These are phyloP conservation scores for Penicillium sp. DNA, from an alignment of 2,329 filamentous ascomycete species.

Conservation along the genomic window DNA sequence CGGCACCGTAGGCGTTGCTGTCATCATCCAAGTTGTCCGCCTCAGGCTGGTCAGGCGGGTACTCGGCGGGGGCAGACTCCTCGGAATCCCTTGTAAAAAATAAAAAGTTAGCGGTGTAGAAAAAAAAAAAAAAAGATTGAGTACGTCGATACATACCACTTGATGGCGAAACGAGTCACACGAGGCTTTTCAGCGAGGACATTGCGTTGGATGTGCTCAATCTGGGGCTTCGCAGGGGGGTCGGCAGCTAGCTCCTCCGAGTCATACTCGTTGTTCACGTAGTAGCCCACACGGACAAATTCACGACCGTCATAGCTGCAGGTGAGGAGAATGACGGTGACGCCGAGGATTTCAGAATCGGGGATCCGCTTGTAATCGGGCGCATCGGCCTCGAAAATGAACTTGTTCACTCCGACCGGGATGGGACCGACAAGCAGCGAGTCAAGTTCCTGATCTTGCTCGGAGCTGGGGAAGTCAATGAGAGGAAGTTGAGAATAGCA, in stretches of 20 bases:
- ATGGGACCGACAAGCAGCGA: conserved; percentile 95
- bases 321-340: conserved; percentile 92
- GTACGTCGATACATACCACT: conserved; percentile 62
- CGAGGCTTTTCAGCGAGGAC: conserved; percentile 95
- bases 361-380: conserved; percentile 88
- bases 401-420: conserved; percentile 96
- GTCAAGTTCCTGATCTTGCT: conserved; percentile 98
- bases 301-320: conserved; percentile 95
- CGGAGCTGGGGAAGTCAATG: conserved; percentile 59
- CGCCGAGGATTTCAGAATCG: conserved; percentile 89
- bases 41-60: conserved; percentile 94
- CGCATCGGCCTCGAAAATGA: conserved; percentile 91
- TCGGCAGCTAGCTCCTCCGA: conserved; percentile 83
- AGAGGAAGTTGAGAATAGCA: conserved; percentile 3
- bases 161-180: conserved; percentile 96
- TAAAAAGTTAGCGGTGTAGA: background rate
- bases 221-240: conserved; percentile 83
- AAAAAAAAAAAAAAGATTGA: background rate
- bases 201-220: conserved; percentile 88
- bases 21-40: conserved; percentile 83
- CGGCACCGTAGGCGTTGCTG: conserved; percentile 78
- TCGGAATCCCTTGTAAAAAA: conserved; percentile 76
- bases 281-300: conserved; percentile 97
- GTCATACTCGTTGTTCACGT: conserved; percentile 99
- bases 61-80: conserved; percentile 90